phyloP scores from a whole-genome alignment of 2,329 filamentous ascomycete species.

The Clarireedia monteithiana region DNA sequence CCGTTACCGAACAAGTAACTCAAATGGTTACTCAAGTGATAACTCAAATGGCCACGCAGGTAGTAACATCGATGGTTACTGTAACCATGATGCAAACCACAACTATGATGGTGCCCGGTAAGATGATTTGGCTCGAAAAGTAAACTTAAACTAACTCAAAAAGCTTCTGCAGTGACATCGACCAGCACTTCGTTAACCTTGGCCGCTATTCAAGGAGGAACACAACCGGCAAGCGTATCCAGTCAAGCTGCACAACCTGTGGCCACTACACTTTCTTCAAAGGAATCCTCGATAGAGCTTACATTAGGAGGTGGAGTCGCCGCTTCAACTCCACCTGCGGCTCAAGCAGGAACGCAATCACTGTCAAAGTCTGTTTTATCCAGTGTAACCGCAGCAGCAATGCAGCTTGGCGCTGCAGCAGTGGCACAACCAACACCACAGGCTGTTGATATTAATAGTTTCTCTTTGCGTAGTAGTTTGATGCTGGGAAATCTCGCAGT shows the following conservation, averaged over 20 bases:
- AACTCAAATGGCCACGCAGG: not conserved
- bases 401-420: conserved; percentile 4
- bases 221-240: not conserved
- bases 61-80: conserved; percentile 4
- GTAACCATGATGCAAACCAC: conserved; percentile 1
- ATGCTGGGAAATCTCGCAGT: conserved; percentile 24
- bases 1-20: conserved; percentile 9
- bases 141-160: not conserved
- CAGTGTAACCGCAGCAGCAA: not conserved
- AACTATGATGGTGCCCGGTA: not conserved
- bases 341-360: not conserved
- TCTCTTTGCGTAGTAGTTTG: conserved; percentile 23
- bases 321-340: not conserved
- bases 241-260: not conserved
- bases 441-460: conserved; percentile 21
- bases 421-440: conserved; percentile 1
- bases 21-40: not conserved
- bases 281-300: not conserved
- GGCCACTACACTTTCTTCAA: not conserved
- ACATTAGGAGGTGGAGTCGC: not conserved
- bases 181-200: not conserved
- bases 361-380: not conserved
- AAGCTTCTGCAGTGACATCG: not conserved
- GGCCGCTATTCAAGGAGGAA: not conserved
- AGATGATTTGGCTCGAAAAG: no score